Conservation (phyloP, 768 basidiomycete species). For the Lentinula edodes region DNA sequence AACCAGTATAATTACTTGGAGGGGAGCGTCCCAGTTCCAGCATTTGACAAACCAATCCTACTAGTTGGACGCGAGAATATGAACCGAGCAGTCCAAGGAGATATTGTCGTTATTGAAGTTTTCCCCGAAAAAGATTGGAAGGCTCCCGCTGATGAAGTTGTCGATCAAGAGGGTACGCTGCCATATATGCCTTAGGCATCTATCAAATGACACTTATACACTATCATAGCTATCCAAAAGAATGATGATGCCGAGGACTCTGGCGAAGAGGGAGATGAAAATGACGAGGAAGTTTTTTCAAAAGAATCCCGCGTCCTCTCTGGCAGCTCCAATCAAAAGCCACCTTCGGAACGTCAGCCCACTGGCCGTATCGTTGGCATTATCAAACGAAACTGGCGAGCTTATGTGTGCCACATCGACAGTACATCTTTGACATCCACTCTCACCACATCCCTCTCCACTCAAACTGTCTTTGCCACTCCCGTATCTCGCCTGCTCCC, state of each 20-base stretch:
- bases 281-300: slow-evolving; percentile 29
- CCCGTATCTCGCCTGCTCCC: slow-evolving; percentile 90
- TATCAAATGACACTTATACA: slow-evolving; percentile 1
- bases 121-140: slow-evolving; percentile 90
- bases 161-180: slow-evolving; percentile 82
- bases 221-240: slow-evolving; percentile 62
- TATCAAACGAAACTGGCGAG: slow-evolving; percentile 93
- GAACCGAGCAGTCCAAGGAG: slow-evolving; percentile 93
- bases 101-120: slow-evolving; percentile 86
- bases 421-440: slow-evolving; percentile 78
- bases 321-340: slow-evolving; percentile 26
- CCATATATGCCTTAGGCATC: background rate
- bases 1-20: slow-evolving; percentile 96
- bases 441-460: slow-evolving; percentile 71
- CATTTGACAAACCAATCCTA: slow-evolving; percentile 72
- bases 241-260: slow-evolving; percentile 85
- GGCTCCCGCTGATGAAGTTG: slow-evolving; percentile 84
- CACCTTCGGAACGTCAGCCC: slow-evolving; percentile 66
- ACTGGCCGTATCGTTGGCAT: slow-evolving; percentile 91
- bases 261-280: slow-evolving; percentile 47
- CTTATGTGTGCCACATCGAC: slow-evolving; percentile 97
- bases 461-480: slow-evolving; percentile 91
- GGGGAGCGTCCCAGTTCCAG: slow-evolving; percentile 77
- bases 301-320: slow-evolving; percentile 35
- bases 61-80: slow-evolving; percentile 88